A percentile compares a stretch with the other conserved stretches of the same genome.
Evolutionary conservation across 768 basidiomycete species (phyloP).

Genomic region (Lyophyllum atratum): DNA sequence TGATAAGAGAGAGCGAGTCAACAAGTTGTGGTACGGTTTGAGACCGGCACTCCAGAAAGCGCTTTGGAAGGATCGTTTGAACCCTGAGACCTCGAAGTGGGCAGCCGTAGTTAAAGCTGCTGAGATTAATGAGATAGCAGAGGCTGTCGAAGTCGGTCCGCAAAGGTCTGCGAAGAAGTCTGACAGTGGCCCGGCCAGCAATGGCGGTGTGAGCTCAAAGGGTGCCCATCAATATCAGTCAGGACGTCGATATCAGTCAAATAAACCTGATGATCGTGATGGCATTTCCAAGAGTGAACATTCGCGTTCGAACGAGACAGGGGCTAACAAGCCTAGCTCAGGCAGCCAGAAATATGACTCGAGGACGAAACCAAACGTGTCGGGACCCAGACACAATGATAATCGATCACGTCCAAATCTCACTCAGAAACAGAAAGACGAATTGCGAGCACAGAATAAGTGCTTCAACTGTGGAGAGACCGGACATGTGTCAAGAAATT

Average conservation of each 20-base stretch:
- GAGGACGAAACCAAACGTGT: background rate
- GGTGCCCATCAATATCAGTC: no score
- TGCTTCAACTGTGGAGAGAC: constrained; percentile 23
- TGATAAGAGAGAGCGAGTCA: background rate
- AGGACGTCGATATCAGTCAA: no score
- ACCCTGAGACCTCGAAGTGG: constrained; percentile 27
- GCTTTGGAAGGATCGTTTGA: constrained; percentile 22
- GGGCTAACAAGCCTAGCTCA: no score
- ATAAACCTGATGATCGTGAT: no score
- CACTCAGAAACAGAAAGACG: constrained; percentile 1
- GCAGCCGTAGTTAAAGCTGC: constrained; percentile 24
- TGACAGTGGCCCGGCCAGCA: background rate
- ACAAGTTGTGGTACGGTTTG: constrained; percentile 37
- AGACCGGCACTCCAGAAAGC: constrained; percentile 24
- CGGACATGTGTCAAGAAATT: constrained; percentile 24
- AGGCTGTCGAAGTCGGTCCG: no score
- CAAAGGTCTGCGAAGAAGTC: no score
- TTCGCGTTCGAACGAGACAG: no score
- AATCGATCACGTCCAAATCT: no score
- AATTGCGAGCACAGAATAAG: constrained; percentile 16
- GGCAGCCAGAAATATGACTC: no score
- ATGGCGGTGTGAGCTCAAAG: no score
- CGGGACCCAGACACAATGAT: background rate
- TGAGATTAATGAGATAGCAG: constrained; percentile 25
- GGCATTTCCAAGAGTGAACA: no score